phyloP scores from a whole-genome alignment of 345 rosid genomes.

The Dipteronia sinensis region DNA sequence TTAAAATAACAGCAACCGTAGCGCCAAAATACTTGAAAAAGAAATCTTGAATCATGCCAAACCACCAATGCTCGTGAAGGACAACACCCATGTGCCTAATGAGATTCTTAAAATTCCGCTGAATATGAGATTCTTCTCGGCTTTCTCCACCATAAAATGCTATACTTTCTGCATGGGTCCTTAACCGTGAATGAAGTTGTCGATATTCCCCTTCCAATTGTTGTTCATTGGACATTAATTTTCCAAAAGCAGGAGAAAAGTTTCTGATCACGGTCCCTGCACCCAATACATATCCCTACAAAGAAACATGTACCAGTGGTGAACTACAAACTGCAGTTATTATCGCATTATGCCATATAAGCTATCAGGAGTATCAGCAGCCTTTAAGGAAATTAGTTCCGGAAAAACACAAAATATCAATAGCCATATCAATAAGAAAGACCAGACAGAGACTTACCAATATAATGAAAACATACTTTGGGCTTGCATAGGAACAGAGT shows the following conservation, averaged over 20 bases:
- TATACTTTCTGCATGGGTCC: constrained; percentile 98
- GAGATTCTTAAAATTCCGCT: constrained; percentile 77
- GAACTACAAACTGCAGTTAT: constrained; percentile 10
- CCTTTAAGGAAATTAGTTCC: constrained; percentile 4
- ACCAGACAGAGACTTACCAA: constrained; percentile 54
- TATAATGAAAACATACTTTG: constrained; percentile 93
- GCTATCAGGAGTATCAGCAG: constrained; percentile 4
- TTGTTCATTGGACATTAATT: constrained; percentile 89
- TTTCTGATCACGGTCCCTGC: constrained; percentile 87
- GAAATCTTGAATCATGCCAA: constrained; percentile 99
- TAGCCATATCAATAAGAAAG: neutral
- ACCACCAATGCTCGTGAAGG: constrained; percentile 99
- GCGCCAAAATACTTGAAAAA: constrained; percentile 96
- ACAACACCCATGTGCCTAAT: constrained; percentile 73
- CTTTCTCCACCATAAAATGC: constrained; percentile 97
- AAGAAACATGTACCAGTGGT: constrained; percentile 27
- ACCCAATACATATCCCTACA: constrained; percentile 85
- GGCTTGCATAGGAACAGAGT: constrained; percentile 95
- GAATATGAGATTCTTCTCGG: constrained; percentile 89
- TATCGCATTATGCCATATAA: constrained; percentile 1
- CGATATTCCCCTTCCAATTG: constrained; percentile 99
- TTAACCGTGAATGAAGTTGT: constrained; percentile 89
- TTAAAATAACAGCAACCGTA: constrained; percentile 88
- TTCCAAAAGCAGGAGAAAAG: constrained; percentile 94
- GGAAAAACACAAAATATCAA: neutral